phyloP scores from a whole-genome alignment of 164 flowering plant species.

The Vitis amurensis region DNA sequence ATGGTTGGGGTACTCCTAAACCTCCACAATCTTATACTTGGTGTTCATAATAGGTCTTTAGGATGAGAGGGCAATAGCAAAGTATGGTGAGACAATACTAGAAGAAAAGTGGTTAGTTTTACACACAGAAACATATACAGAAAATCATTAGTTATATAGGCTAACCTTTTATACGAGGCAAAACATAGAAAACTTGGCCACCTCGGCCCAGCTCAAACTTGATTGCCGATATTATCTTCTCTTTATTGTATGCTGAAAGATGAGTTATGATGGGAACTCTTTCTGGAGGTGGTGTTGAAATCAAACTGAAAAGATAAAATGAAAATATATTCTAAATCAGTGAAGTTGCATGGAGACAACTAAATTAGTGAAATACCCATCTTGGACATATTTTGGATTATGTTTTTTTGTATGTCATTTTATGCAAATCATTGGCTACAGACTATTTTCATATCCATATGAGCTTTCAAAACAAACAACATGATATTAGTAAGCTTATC shows the following conservation, averaged over 20 bases:
- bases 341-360: not conserved
- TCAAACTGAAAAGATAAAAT: conserved; percentile 59
- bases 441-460: not conserved
- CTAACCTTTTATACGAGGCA: conserved; percentile 95
- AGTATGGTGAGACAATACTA: no score
- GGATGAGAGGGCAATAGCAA: no score
- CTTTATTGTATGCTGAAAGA: conserved; percentile 71
- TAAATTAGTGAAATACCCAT: not conserved
- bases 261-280: conserved; percentile 94
- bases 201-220: conserved; percentile 84
- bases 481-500: not conserved
- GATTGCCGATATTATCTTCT: conserved; percentile 71
- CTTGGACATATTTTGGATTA: not conserved
- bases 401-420: not conserved
- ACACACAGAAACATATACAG: no score
- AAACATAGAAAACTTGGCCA: conserved; percentile 95
- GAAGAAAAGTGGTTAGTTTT: no score
- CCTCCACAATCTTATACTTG: no score
- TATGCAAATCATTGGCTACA: not conserved
- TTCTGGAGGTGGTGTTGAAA: conserved; percentile 97
- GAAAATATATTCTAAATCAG: not conserved
- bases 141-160: no score
- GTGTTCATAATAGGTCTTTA: no score
- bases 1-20: no score
- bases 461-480: not conserved